Conservation (phyloP, 2,329 filamentous ascomycete species). For the Neonectria coccinea region DNA sequence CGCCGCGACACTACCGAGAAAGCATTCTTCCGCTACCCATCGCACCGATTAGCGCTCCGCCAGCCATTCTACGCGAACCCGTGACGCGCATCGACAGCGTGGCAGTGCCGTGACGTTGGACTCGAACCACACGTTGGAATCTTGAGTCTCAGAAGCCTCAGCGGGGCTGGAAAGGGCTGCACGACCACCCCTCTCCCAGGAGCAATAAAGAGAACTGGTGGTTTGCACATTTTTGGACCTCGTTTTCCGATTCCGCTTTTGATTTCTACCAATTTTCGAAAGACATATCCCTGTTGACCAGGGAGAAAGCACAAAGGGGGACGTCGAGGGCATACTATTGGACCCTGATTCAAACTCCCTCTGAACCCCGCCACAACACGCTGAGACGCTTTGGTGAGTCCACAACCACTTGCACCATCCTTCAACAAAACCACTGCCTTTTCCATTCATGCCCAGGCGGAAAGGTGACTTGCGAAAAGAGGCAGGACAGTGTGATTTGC, state of each 20-base stretch:
- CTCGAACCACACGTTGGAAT: conserved; percentile 42
- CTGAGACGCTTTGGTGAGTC: conserved; percentile 28
- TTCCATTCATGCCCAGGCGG: too few species aligned
- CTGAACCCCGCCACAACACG: conserved; percentile 4
- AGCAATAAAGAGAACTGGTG: conserved; percentile 43
- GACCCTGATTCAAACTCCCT: conserved; percentile 4
- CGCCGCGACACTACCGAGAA: conserved; percentile 38
- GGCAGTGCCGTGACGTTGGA: conserved; percentile 37
- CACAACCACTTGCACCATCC: conserved; percentile 23
- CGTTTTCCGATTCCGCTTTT: conserved; percentile 34
- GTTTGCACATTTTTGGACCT: conserved; percentile 36
- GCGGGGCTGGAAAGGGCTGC: conserved; percentile 41
- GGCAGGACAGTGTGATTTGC: neutral
- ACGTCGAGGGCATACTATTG: conserved; percentile 10
- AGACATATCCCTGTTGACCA: conserved; percentile 22
- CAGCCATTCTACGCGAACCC: conserved; percentile 29
- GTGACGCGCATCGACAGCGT: conserved; percentile 40
- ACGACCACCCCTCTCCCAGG: conserved; percentile 27
- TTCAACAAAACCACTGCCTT: neutral
- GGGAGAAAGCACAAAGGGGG: conserved; percentile 17
- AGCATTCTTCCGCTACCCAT: conserved; percentile 37
- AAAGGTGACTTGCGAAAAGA: neutral
- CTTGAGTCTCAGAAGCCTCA: conserved; percentile 42
- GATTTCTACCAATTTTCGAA: conserved; percentile 35
- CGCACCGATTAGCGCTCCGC: conserved; percentile 23